phyloP scores from a whole-genome alignment of 768 basidiomycete species.

The Collybia nuda region DNA sequence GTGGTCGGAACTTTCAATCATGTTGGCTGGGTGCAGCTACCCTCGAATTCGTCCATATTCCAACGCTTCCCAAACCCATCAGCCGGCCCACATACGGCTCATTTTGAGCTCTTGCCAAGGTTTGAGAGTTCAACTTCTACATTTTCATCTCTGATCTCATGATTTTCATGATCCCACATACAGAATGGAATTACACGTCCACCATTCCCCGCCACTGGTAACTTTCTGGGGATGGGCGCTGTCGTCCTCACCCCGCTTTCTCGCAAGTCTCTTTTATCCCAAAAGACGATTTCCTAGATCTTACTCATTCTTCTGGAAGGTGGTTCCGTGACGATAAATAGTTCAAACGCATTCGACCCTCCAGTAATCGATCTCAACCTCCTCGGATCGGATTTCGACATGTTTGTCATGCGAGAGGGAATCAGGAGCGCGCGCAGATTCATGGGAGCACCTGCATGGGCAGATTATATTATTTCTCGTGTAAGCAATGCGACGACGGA shows the following conservation, averaged over 20 bases:
- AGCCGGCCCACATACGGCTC: conserved; percentile 21
- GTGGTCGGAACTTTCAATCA: conserved; percentile 14
- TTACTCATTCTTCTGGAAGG: background rate
- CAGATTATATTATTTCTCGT: background rate
- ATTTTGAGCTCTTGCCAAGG: conserved; percentile 20
- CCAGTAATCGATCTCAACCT: conserved; percentile 20
- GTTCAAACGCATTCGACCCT: conserved; percentile 4
- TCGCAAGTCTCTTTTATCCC: conserved; percentile 9
- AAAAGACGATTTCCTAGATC: background rate
- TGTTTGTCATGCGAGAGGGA: background rate
- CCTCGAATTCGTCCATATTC: conserved; percentile 7
- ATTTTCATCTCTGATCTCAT: background rate
- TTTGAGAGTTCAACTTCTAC: conserved; percentile 4
- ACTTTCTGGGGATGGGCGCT: conserved; percentile 13
- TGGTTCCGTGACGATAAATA: conserved; percentile 9
- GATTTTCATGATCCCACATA: background rate
- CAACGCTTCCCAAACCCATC: conserved; percentile 17
- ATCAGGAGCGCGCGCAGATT: background rate
- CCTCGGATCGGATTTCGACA: conserved; percentile 17
- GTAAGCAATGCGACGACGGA: conserved; percentile 17
- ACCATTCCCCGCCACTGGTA: conserved; percentile 15
- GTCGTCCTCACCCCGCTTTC: conserved; percentile 19
- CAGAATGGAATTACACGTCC: conserved; percentile 7
- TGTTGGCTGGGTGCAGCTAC: conserved; percentile 16
- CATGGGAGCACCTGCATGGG: background rate